A percentile compares a stretch with the other conserved stretches of the same genome.
phyloP scores from a whole-genome alignment of 1,139 yeast genomes.

The Magnusiomyces ingens region DNA sequence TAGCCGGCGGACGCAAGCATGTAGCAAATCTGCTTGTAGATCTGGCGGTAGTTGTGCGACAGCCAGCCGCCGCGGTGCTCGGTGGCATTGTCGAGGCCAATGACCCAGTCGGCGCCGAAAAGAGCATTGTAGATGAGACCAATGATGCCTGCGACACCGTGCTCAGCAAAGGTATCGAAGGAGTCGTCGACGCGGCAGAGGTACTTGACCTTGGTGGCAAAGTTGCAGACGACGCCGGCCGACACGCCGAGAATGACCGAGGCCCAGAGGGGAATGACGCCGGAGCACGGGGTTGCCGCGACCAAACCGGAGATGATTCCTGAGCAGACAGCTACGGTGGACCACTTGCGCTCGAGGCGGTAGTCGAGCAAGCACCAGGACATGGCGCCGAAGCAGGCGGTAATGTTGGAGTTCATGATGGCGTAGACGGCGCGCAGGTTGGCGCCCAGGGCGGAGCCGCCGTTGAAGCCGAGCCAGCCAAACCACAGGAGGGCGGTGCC shows the following conservation, averaged over 20 bases:
- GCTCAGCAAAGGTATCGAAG: conserved; percentile 93
- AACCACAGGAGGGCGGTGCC: conserved; percentile 67
- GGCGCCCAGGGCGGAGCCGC: conserved; percentile 61
- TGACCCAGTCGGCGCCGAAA: conserved; percentile 79
- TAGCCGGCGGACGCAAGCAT: conserved; percentile 69
- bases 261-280: conserved; percentile 87
- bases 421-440: conserved; percentile 70
- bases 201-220: conserved; percentile 81
- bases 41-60: conserved; percentile 81
- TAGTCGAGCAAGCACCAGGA: conserved; percentile 90
- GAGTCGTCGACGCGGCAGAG: conserved; percentile 82
- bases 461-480: conserved; percentile 75
- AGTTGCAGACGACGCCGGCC: conserved; percentile 82
- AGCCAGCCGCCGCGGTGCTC: conserved; percentile 90
- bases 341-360: conserved; percentile 83
- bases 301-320: conserved; percentile 94
- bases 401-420: conserved; percentile 82
- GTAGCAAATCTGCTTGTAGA: conserved; percentile 84
- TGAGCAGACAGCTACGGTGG: conserved; percentile 91
- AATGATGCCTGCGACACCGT: conserved; percentile 91
- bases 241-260: conserved; percentile 77
- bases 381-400: conserved; percentile 87
- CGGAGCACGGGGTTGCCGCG: conserved; percentile 94
- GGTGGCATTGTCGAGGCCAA: conserved; percentile 76
- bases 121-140: conserved; percentile 84